Base-by-base conservation (phyloP, 2,329 filamentous ascomycete species). In the Macrophomina phaseolina region DNA sequence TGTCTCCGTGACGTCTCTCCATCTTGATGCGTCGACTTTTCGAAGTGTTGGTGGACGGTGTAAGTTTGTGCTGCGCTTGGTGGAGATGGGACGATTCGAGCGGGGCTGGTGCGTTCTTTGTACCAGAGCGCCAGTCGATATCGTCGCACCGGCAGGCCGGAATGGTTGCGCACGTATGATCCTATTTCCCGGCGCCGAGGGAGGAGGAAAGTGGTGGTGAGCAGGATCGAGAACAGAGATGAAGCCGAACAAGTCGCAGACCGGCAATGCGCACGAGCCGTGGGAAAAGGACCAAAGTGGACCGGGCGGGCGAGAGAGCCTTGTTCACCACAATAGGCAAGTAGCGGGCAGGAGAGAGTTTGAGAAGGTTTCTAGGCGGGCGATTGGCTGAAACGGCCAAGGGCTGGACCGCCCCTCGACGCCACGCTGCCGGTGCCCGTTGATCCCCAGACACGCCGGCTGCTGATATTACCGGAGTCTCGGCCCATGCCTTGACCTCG, bases 1-100 rank as follows among this genome's bases (percentile, higher is more conserved):
- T 42, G 23, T 67, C 65, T 14, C 45, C 42, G 65, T 64, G 65
- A 8, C 65, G 65, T 58, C 42, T 23, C 12, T 49, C n/a, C 56
- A 67, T 60, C 6, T 28, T 48, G n/a, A n/a, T 16, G 42, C 36
- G 12, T n/a, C 52, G 14, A 36, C 28, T 36, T 56, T 14, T 56
- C 7, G 49, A 46, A 14, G 12, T 2, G 6, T 49, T 30, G 11
- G 61, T 11, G 36, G 61, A 42, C 32, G 5, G 4, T 12, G 62
- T 40, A 18, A 34, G 34, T 14, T 11, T 12, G 36, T 34, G 8
- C 4, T 12, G 56, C 2, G 16, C 23, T 18, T 23, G 11, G 23
- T 48, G 56, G n/a, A 18, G 48, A 30, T 11, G 14, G 14, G n/a
- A 32, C n/a, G n/a, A 16, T 14, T 34, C 8, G 42, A 36, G 42